Evolutionary conservation across 176 grass and related monocot genomes (phyloP).

Genomic region (Juncus effusus): DNA sequence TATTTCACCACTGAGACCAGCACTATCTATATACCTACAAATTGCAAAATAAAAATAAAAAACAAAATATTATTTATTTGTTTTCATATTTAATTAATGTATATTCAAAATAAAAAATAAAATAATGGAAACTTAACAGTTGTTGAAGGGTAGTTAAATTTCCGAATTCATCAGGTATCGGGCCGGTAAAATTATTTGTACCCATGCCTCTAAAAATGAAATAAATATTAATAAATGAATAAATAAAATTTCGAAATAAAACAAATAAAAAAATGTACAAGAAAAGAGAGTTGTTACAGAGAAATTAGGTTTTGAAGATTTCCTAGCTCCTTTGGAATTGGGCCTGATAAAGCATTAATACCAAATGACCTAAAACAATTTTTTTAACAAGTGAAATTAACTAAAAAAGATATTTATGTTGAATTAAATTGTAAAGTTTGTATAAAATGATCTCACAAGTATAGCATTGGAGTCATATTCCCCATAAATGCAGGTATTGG

Average conservation of each 20-base stretch:
- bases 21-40: constrained; percentile 56
- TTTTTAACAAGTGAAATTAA: constrained; percentile 4
- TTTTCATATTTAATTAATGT: not conserved
- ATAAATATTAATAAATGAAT: constrained; percentile 2
- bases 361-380: constrained; percentile 38
- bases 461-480: constrained; percentile 56
- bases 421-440: not conserved
- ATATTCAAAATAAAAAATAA: constrained; percentile 4
- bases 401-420: not conserved
- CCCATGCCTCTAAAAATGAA: constrained; percentile 42
- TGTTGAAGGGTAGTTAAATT: constrained; percentile 48
- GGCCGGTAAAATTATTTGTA: constrained; percentile 67
- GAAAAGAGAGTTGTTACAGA: constrained; percentile 46
- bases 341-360: constrained; percentile 73
- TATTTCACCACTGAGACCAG: constrained; percentile 61
- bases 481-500: constrained; percentile 63
- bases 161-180: constrained; percentile 62
- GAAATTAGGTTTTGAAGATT: constrained; percentile 49
- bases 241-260: not conserved
- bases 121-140: constrained; percentile 33
- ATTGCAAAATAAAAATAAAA: not conserved
- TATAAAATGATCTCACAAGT: constrained; percentile 37
- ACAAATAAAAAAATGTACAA: not conserved
- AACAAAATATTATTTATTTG: not conserved
- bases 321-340: constrained; percentile 73